Evolutionary conservation across 75 land plant species (phyloP).

Genomic region (Cupressus sempervirens): DNA sequence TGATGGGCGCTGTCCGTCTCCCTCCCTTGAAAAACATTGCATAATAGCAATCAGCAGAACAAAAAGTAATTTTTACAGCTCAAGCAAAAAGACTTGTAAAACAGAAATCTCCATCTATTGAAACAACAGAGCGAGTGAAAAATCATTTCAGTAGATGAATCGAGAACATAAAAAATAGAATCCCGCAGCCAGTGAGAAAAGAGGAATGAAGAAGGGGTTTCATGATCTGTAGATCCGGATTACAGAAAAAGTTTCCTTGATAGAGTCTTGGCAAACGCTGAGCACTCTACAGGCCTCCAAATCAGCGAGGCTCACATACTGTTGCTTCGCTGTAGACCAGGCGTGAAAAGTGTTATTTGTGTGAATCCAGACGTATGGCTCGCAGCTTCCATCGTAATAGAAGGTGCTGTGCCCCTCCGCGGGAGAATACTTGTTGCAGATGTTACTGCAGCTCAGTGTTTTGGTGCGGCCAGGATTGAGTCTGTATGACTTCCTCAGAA

Average conservation of each 20-base stretch:
- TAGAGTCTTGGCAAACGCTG: constrained; percentile 27
- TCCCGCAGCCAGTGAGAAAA: no score
- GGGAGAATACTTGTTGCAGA: constrained; percentile 40
- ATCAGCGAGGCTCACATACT: constrained; percentile 42
- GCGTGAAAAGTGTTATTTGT: neutral
- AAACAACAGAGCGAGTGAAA: no score
- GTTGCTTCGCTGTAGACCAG: constrained; percentile 39
- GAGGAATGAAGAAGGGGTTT: no score
- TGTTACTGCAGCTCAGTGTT: constrained; percentile 14
- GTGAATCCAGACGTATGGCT: constrained; percentile 47
- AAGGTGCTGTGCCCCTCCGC: neutral
- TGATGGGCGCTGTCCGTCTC: no score
- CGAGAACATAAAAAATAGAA: no score
- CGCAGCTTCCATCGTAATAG: constrained; percentile 39
- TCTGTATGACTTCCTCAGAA: constrained; percentile 32
- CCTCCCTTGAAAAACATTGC: no score
- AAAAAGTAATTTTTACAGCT: no score
- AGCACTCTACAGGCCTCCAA: constrained; percentile 36
- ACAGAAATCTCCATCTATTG: no score
- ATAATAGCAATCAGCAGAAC: no score
- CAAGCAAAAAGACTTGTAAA: no score
- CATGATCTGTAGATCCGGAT: constrained; percentile 20
- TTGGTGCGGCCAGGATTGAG: constrained; percentile 11
- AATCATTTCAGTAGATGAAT: no score
- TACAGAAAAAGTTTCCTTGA: constrained; percentile 27